Evolutionary conservation across 139 green algal species (phyloP).

Genomic region (Picochlorum sp.): DNA sequence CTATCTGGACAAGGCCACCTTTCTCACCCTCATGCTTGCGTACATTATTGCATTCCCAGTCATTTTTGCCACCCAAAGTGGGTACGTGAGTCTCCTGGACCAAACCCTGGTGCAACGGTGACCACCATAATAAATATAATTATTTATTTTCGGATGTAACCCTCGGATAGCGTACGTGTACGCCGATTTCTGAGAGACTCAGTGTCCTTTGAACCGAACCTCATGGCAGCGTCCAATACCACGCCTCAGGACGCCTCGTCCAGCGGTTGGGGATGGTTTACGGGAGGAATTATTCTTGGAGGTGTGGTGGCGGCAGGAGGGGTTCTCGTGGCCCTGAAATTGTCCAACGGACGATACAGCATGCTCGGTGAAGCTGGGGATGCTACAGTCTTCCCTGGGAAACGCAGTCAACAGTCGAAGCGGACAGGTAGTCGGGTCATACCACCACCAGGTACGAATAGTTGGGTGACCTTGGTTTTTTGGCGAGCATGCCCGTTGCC

Average conservation of each 20-base stretch:
- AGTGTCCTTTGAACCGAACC: background rate
- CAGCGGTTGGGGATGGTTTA: conserved; percentile 9
- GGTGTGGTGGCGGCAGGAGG: conserved; percentile 32
- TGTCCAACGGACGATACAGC: background rate
- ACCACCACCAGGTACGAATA: too few species aligned
- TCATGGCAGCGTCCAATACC: background rate
- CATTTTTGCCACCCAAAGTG: background rate
- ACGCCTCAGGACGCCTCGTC: background rate
- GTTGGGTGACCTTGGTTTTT: too few species aligned
- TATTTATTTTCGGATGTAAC: too few species aligned
- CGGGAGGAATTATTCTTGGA: conserved; percentile 35
- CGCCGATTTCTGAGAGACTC: too few species aligned
- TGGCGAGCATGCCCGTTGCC: background rate
- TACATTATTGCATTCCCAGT: background rate
- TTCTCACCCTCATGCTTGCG: background rate
- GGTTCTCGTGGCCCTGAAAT: conserved; percentile 31
- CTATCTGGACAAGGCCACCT: background rate
- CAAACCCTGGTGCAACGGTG: too few species aligned
- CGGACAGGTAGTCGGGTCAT: too few species aligned
- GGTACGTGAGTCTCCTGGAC: background rate
- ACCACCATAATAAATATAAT: too few species aligned
- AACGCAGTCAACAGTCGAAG: background rate
- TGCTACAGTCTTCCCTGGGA: background rate
- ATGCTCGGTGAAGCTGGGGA: background rate
- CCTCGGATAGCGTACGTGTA: too few species aligned